Evolutionary conservation across 2,329 filamentous ascomycete genomes (phyloP), one percentile per base, ranked within the genome.

Genomic region (Cladosporium colombiae): DNA sequence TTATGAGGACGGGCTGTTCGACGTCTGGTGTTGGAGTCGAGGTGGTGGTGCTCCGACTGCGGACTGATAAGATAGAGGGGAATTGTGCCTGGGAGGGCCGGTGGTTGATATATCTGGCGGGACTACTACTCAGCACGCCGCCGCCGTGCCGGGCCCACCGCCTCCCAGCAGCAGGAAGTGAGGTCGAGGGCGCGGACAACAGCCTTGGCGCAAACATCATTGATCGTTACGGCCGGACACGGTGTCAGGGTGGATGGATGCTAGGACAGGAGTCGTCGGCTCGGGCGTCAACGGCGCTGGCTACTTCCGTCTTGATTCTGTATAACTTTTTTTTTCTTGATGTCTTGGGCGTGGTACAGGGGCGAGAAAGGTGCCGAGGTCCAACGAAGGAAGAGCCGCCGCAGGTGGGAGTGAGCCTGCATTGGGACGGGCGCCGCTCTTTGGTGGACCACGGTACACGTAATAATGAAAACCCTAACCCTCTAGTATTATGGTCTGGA

Each of bases 201-300:
- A 56, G 35, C 61, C 61, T 63, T 63, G 61, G 61, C 50, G 50
- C 50, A 33, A 63, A 55, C 61, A 63, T 63, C n/a, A 46, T 46
- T 46, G 40, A 46, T 11, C n/a, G 59, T 62, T 62, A 63, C 61
- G 61, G 61, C 61, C 61, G 61, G 61, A 63, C 35, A 40, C 23
- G 23, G 50, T 23, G 35, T 35, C 44, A 27, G 33, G 8, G 14
- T 18, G 35, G 33, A 40, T 21, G 14, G 27, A 56, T 55, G 50
- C 25, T 37, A 46, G 61, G 61, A 63, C 52, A 52, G 50, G 50
- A 63, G 35, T 44, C 29, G 35, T 25, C 61, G 61, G 61, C 61
- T 55, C 35, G 50, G 25, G 23, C 14, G 18, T 33, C 18, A 33
- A 55, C 25, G 25, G 52, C 52, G 21, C 49, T 62, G 60, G 31